Conservation (phyloP, 2,329 filamentous ascomycete genomes). For the Aureobasidium melanogenum region DNA sequence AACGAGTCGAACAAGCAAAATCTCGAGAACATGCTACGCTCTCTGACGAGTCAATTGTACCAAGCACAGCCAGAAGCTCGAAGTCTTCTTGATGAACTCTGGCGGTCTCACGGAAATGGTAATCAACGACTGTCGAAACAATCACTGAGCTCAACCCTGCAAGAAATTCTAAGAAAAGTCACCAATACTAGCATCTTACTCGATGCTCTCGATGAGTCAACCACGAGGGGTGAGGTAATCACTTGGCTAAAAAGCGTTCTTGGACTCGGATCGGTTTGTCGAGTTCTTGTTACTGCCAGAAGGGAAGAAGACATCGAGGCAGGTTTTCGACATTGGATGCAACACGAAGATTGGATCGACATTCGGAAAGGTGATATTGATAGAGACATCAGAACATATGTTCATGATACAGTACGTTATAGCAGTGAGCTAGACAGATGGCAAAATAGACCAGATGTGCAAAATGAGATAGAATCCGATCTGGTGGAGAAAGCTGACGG, state of each 20-base stretch:
- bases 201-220: background rate
- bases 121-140: background rate
- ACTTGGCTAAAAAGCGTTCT: background rate
- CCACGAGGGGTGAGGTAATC: background rate
- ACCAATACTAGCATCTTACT: background rate
- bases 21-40: background rate
- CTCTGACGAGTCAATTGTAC: background rate
- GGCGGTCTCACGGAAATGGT: background rate
- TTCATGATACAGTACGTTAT: background rate
- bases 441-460: background rate
- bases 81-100: background rate
- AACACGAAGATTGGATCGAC: background rate
- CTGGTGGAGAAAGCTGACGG: background rate
- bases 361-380: background rate
- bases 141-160: background rate
- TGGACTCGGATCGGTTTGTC: accelerated
- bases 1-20: background rate
- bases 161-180: background rate
- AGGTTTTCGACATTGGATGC: background rate
- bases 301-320: background rate
- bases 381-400: background rate
- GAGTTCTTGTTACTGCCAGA: background rate
- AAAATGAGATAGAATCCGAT: background rate
- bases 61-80: background rate
- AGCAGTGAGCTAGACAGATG: background rate